These are phyloP conservation scores for Wickerhamomyces sp. DNA, from an alignment of 1,139 yeast genomes.

Conservation along the genomic window DNA sequence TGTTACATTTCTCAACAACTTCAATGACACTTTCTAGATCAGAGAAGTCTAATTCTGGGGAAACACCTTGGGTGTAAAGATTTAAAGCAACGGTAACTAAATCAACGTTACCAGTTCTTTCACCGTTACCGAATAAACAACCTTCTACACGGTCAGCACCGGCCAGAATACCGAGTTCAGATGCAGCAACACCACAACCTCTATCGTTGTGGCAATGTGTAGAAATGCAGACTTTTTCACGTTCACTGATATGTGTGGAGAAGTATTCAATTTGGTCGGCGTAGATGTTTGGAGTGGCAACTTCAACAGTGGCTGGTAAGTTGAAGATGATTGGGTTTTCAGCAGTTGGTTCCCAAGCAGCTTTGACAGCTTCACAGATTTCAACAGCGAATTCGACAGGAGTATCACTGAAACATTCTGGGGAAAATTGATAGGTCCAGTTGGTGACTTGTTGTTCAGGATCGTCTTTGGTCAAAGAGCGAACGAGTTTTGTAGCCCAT, in stretches of 20 bases:
- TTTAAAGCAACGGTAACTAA: slow-evolving; percentile 88
- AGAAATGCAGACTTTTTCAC: slow-evolving; percentile 84
- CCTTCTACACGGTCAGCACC: slow-evolving; percentile 99
- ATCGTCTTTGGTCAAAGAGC: slow-evolving; percentile 84
- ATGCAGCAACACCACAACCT: slow-evolving; percentile 97
- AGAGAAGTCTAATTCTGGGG: slow-evolving; percentile 83
- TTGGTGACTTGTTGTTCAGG: slow-evolving; percentile 65
- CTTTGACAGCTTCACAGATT: slow-evolving; percentile 92
- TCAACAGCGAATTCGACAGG: slow-evolving; percentile 77
- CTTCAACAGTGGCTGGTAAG: slow-evolving; percentile 98
- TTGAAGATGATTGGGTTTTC: slow-evolving; percentile 90
- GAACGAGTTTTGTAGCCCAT: slow-evolving; percentile 74
- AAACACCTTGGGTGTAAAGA: slow-evolving; percentile 89
- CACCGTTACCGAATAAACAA: slow-evolving; percentile 96
- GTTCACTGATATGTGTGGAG: slow-evolving; percentile 67
- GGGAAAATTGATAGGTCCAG: slow-evolving; percentile 93
- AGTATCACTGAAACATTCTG: slow-evolving; percentile 92
- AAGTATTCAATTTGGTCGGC: slow-evolving; percentile 97
- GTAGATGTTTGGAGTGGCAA: slow-evolving; percentile 88
- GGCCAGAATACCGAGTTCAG: slow-evolving; percentile 89
- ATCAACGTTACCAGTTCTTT: slow-evolving; percentile 97
- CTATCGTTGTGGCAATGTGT: slow-evolving; percentile 96
- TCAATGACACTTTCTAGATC: slow-evolving; percentile 79
- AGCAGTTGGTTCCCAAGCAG: slow-evolving; percentile 84
- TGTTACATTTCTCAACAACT: slow-evolving; percentile 89